Evolutionary conservation across 352 stramenopile species (phyloP), one percentile per base, ranked within the genome.

Genomic region (Pythium graminicola): DNA sequence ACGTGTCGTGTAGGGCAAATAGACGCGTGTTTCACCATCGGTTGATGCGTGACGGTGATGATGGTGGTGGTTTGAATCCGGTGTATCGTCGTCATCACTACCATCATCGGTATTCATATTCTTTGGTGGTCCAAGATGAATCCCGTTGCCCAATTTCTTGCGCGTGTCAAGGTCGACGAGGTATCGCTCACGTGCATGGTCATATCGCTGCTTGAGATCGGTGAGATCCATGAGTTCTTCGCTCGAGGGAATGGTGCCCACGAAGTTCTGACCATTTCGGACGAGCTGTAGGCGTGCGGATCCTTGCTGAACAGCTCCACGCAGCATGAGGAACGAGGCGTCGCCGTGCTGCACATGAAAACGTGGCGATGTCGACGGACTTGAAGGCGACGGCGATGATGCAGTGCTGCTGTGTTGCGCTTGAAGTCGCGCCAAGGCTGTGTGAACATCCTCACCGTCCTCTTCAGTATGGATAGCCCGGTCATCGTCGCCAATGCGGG

Each of bases 1-100:
- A 20, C 79, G 70, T 3, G 74, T 83, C 39, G 79, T 90, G 62
- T 90, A 90, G 8, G 76, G 71, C 38, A 90, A 45, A 39, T 90
- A 88, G 48, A 70, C 6, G 4, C 14, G 24, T 6, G 47, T n/a
- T 17, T 56, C 40, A 14, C 44, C 46, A 9, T 54, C 27, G 7
- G 13, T 16, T 16, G 1, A 13, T 16, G 13, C n/a, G 24, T 40
- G 10, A 36, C 50, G 28, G 27, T 48, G 24, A 4, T 50, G 4
- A 13, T 44, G 6, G 0, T 40, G 13, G 14, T 45, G 16, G 8
- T n/a, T 16, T 0, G 24, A 16, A 8, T 10, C 16, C 17, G 19
- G n/a, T n/a, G 23, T 22, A 16, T 38, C 50, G 13, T 50, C 44
- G 11, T 35, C 40, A 10, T 59, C 50, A 9, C 43, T 39, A 2